Percentiles rank a stretch among this genome's conserved stretches.
Evolutionary conservation across 257 asterid genomes (phyloP).

Genomic region (Solanum stenotomum): DNA sequence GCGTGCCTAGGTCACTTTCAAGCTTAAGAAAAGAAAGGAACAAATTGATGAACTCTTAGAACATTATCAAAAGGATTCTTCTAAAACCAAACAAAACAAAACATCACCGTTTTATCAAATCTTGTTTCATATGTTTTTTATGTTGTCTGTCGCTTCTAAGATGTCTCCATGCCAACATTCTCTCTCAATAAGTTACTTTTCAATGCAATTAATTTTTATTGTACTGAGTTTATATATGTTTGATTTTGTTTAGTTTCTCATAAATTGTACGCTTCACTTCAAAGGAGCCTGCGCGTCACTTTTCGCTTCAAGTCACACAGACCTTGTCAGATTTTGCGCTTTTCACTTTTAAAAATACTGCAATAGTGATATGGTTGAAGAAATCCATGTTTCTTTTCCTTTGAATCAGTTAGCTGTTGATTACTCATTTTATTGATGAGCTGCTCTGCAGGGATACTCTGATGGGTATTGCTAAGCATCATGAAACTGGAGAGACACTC

Average conservation of each 20-base stretch:
- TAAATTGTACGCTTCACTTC: neutral
- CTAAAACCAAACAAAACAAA: neutral
- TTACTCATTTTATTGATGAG: neutral
- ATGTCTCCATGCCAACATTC: neutral
- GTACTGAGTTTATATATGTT: neutral
- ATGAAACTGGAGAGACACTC: conserved; percentile 85
- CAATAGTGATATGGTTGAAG: neutral
- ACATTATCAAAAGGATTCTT: neutral
- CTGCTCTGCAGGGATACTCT: conserved; percentile 70
- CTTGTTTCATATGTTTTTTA: neutral
- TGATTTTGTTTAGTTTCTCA: neutral
- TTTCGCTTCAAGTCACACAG: neutral
- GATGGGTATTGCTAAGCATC: conserved; percentile 95
- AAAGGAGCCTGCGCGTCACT: neutral
- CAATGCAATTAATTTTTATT: neutral
- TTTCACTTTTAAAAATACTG: neutral
- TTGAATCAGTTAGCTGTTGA: neutral
- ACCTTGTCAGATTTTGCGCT: neutral
- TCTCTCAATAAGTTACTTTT: neutral
- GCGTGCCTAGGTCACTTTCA: neutral
- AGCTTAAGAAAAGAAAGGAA: neutral
- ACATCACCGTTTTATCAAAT: neutral
- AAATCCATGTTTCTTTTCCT: neutral
- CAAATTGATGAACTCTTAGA: neutral
- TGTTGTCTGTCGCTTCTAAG: neutral